Base-by-base conservation (phyloP, 345 rosid genomes). In the Populus euphratica region DNA sequence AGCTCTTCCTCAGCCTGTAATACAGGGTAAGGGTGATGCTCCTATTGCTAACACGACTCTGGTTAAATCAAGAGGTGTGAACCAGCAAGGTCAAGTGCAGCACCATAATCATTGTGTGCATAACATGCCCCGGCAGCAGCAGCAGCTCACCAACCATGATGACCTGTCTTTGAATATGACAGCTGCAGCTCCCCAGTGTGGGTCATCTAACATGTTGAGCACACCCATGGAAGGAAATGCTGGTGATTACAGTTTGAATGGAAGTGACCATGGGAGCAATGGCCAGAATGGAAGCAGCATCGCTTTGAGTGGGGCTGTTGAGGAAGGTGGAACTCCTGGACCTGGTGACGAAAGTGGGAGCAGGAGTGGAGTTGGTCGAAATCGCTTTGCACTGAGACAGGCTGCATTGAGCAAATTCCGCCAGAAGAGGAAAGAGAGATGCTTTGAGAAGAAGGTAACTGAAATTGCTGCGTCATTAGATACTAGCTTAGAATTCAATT, bases 361-460 rank as follows among this genome's bases (percentile, higher is more conserved):
- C 70, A 41, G 44, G 33, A 78, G 44, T 61, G 79, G 83, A 49
- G 71, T 68, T 31, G 77, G 80, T 74, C 80, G 64, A 68, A 81
- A 75, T 43, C 78, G 72, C 74, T 43, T 68, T 68, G 59, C 86
- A 33, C 88, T 67, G 44, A 87, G 90, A 86, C 91, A 87, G 78
- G 91, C 89, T 70, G 91, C 90, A 39, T 70, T 88, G 73, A 76
- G 78, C 76, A 88, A 90, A 77, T 90, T 88, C 79, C 89, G 90
- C 54, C 87, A 80, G 83, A 88, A 90, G 83, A 86, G 91, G 76
- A 90, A 88, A 76, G 84, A 90, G 69, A 75, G 91, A 77, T 90
- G 91, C 85, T 88, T 86, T 44, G 86, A 85, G 77, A 88, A 87
- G 81, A 88, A 87, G 89, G 91, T 86, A 82, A 81, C 31, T 38